phyloP scores from a whole-genome alignment of 2,329 filamentous ascomycete species.

The Pseudonectria buxi region DNA sequence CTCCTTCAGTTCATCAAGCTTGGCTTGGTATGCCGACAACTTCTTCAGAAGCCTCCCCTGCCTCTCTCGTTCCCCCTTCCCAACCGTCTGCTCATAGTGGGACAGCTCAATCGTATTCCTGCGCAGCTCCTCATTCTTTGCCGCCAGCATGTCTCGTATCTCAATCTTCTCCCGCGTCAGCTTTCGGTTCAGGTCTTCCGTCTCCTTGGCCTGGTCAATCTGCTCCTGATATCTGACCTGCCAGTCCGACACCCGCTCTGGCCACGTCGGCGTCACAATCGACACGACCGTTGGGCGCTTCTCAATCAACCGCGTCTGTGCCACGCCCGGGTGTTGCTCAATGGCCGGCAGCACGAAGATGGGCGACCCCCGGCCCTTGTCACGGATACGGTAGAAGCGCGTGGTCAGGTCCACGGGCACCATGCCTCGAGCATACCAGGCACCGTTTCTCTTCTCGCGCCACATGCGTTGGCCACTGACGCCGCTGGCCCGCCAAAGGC shows the following conservation, averaged over 20 bases:
- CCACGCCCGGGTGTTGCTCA: slow-evolving; percentile 37
- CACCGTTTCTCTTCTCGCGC: slow-evolving; percentile 19
- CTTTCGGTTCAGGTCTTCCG: slow-evolving; percentile 11
- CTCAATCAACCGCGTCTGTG: slow-evolving; percentile 40
- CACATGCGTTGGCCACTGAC: slow-evolving; percentile 35
- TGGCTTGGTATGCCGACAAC: slow-evolving; percentile 7
- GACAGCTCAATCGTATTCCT: slow-evolving; percentile 10
- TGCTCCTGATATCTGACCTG: slow-evolving; percentile 17
- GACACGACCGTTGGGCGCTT: slow-evolving; percentile 33
- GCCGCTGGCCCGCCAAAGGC: slow-evolving; percentile 29
- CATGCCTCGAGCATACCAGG: slow-evolving; percentile 36
- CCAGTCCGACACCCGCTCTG: slow-evolving; percentile 27
- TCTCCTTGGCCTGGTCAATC: slow-evolving; percentile 15
- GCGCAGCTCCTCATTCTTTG: slow-evolving; percentile 14
- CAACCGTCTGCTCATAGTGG: slow-evolving; percentile 11
- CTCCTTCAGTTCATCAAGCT: slow-evolving; percentile 11
- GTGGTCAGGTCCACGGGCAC: slow-evolving; percentile 43
- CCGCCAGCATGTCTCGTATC: slow-evolving; percentile 12
- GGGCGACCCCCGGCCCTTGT: slow-evolving; percentile 34
- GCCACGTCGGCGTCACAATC: slow-evolving; percentile 23
- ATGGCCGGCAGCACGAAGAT: slow-evolving; percentile 49
- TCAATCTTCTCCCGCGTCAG: slow-evolving; percentile 16
- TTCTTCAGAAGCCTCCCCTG: slow-evolving; percentile 2
- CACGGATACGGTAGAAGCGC: slow-evolving; percentile 46
- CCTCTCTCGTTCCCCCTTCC: background rate